A percentile compares a stretch with the other conserved stretches of the same genome.
Conservation (phyloP, 2,329 filamentous ascomycete genomes). For the Fusarium continuum region DNA sequence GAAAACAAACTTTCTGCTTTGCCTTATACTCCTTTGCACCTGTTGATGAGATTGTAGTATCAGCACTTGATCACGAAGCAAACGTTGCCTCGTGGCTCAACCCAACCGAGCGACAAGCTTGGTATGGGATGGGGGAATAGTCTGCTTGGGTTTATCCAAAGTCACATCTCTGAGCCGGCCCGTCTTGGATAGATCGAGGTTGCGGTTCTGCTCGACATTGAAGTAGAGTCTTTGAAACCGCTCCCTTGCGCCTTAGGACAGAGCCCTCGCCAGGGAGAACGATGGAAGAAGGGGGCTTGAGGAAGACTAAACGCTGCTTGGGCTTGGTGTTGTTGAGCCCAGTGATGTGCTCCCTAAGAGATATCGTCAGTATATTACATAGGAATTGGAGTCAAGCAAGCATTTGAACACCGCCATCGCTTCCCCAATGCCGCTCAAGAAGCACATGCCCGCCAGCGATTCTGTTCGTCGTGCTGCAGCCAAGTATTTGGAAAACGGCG, state of each 20-base stretch:
- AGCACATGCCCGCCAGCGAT: conserved; percentile 58
- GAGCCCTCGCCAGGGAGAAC: conserved; percentile 81
- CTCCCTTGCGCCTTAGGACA: conserved; percentile 80
- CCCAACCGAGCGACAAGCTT: conserved; percentile 68
- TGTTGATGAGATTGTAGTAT: conserved; percentile 74
- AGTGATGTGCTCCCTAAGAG: conserved; percentile 82
- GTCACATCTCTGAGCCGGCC: conserved; percentile 54
- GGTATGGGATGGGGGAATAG: too few species aligned
- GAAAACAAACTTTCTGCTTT: conserved; percentile 70
- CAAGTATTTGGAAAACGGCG: too few species aligned
- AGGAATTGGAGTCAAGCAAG: conserved; percentile 28
- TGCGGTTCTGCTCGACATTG: conserved; percentile 55
- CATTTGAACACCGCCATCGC: conserved; percentile 47
- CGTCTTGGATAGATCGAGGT: conserved; percentile 45
- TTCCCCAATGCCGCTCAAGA: conserved; percentile 61
- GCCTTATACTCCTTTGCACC: conserved; percentile 61
- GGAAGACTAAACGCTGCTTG: conserved; percentile 98
- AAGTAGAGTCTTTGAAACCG: conserved; percentile 56
- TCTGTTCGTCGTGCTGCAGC: conserved; percentile 58
- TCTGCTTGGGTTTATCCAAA: too few species aligned
- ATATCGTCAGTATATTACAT: conserved; percentile 14
- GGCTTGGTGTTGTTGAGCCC: conserved; percentile 89
- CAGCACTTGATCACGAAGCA: conserved; percentile 79
- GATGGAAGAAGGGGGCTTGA: conserved; percentile 91
- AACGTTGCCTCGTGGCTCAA: conserved; percentile 79